Evolutionary conservation across 805 yeast species (phyloP), one percentile per base, ranked within the genome.

Genomic region (Saccharomyces mikatae): DNA sequence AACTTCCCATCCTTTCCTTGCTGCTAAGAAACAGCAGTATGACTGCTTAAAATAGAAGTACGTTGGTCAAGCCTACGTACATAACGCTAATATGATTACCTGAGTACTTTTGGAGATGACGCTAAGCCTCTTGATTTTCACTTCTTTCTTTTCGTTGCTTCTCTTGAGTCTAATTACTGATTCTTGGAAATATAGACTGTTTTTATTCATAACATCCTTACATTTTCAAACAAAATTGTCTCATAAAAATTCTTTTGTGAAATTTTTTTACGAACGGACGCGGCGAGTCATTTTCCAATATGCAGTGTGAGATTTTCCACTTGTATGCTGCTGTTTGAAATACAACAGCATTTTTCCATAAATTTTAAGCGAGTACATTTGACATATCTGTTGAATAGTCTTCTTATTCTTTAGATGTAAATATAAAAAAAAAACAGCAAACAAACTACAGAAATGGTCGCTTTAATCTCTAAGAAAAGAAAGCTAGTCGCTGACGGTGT

Each of bases 401-500:
- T n/a, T n/a, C n/a, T n/a, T n/a, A n/a, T n/a, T n/a, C n/a, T n/a
- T n/a, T n/a, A n/a, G n/a, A n/a, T n/a, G n/a, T n/a, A n/a, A n/a
- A n/a, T n/a, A n/a, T n/a, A n/a, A n/a, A 36, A 36, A 36, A 14
- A 17, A 36, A 36, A n/a, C 24, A 36, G 36, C 47, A 57, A 59
- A 55, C 60, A 54, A 57, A 49, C 36, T 36, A 49, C 49, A 46
- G 55, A 64, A 61, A 71, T 71, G 74, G 74, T 70, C 60, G 75
- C 75, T 57, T 75, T 80, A 74, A 87, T 91, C 78, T 92, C 98
- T 74, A 89, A 89, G 83, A 92, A 89, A 83, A 91, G 97, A 89
- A 91, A 91, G 91, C 87, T 91, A 76, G 98, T 94, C 76, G 97
- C 97, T 80, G 99, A 94, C 85, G 99, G 99, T 89, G 99, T 94